These are phyloP conservation scores for Coffea canephora DNA, from an alignment of 257 asterid genomes.

Conservation along the genomic window DNA sequence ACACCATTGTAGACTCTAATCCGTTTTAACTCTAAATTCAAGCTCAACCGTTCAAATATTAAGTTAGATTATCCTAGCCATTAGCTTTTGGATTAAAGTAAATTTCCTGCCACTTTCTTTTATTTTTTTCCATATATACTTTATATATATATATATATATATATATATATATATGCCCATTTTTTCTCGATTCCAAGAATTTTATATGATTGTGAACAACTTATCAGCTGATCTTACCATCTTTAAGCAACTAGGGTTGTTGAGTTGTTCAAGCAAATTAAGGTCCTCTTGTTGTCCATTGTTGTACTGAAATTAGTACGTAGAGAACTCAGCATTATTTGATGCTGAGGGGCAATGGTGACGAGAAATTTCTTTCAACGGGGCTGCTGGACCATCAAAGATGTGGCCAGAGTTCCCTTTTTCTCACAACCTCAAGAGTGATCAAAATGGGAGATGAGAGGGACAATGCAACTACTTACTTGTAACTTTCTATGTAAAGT, in stretches of 20 bases:
- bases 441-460: constrained; percentile 2
- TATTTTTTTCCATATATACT: too few relatives aligned
- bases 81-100: neutral
- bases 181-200: neutral
- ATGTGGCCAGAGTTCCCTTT: constrained; percentile 18
- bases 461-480: constrained; percentile 8
- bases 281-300: neutral
- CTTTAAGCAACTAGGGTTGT: neutral
- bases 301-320: neutral
- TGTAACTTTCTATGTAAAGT: constrained; percentile 7
- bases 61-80: too few relatives aligned
- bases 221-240: neutral
- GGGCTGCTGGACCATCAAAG: constrained; percentile 16
- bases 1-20: neutral
- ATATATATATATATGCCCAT: too few relatives aligned
- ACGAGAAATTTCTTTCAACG: neutral
- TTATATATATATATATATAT: too few relatives aligned
- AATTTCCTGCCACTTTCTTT: too few relatives aligned
- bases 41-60: neutral
- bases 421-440: constrained; percentile 4
- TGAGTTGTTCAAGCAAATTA: too few relatives aligned
- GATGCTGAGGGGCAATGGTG: neutral
- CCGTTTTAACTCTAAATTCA: neutral
- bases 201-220: neutral
- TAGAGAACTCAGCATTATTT: neutral